These are phyloP conservation scores for Sechiopsis laciniata DNA, from an alignment of 306 rosid genomes.

Conservation along the genomic window DNA sequence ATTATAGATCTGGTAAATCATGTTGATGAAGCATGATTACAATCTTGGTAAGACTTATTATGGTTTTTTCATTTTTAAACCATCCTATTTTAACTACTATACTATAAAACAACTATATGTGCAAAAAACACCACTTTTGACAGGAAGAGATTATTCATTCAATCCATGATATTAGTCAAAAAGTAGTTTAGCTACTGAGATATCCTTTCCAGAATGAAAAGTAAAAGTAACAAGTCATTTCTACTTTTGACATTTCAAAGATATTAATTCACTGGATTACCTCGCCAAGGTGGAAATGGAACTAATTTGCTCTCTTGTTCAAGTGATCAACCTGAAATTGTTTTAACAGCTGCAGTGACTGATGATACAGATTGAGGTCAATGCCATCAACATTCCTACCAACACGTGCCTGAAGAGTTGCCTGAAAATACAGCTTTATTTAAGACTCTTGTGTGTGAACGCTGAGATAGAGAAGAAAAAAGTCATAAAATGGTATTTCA, in stretches of 20 bases:
- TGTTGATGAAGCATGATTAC: neutral
- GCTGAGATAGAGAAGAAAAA: conserved; percentile 15
- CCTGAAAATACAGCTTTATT: conserved; percentile 38
- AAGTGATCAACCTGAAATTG: conserved; percentile 63
- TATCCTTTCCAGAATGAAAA: neutral
- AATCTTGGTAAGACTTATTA: neutral
- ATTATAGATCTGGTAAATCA: neutral
- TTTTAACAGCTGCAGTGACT: conserved; percentile 55
- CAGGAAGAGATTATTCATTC: neutral
- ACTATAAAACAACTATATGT: neutral
- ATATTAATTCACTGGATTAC: conserved; percentile 9
- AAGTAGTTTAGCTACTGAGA: conserved; percentile 14
- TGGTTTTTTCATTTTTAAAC: neutral
- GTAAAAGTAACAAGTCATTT: neutral
- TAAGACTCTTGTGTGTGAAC: conserved; percentile 16
- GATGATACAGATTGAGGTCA: conserved; percentile 76
- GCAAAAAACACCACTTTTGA: neutral
- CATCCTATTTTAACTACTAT: neutral
- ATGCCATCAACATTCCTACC: conserved; percentile 90
- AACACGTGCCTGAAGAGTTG: conserved; percentile 62
- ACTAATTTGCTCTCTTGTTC: conserved; percentile 33
- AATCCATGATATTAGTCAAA: neutral
- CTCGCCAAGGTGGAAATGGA: conserved; percentile 8
- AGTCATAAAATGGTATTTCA: conserved; percentile 27
- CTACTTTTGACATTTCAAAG: conserved; percentile 19